phyloP scores from a whole-genome alignment of 2,329 filamentous ascomycete species.

The Fusarium verticillioides region DNA sequence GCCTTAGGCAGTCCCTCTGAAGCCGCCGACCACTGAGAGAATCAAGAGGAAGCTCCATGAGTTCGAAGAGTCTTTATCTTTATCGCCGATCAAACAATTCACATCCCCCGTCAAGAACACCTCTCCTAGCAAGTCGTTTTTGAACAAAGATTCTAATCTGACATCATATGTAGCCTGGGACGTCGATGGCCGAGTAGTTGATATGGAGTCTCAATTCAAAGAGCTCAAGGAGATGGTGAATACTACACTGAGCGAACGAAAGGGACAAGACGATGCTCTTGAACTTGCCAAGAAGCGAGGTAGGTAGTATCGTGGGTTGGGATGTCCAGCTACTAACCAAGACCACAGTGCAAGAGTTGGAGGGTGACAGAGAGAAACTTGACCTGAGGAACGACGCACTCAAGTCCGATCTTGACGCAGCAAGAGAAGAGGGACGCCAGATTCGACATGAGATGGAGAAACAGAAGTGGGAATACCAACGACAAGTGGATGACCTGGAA shows the following conservation, averaged over 20 bases:
- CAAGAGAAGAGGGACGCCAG: constrained; percentile 51
- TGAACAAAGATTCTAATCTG: constrained; percentile 80
- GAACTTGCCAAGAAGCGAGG: constrained; percentile 79
- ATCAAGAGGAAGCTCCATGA: constrained; percentile 48
- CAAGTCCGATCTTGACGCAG: constrained; percentile 70
- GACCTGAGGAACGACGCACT: constrained; percentile 61
- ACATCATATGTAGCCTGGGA: constrained; percentile 77
- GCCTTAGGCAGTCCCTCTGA: constrained; percentile 49
- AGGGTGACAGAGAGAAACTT: constrained; percentile 59
- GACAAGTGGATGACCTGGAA: constrained; percentile 66
- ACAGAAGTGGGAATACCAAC: constrained; percentile 50
- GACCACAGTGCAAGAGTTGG: constrained; percentile 59
- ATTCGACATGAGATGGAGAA: constrained; percentile 52
- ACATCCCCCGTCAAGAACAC: constrained; percentile 54
- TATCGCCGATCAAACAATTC: constrained; percentile 49
- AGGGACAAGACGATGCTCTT: constrained; percentile 77
- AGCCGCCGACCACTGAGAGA: constrained; percentile 49
- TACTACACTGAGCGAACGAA: constrained; percentile 73
- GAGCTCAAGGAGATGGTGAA: constrained; percentile 79
- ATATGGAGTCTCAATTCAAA: constrained; percentile 79
- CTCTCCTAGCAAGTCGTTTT: constrained; percentile 64
- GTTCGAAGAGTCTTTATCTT: constrained; percentile 48
- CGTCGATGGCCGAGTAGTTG: constrained; percentile 78
- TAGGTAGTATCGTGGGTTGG: constrained; percentile 55
- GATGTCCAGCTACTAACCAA: background rate